A percentile compares a stretch with the other conserved stretches of the same genome.
Evolutionary conservation across 2,329 filamentous ascomycete genomes (phyloP).

Genomic region (Pyrenophora seminiperda): DNA sequence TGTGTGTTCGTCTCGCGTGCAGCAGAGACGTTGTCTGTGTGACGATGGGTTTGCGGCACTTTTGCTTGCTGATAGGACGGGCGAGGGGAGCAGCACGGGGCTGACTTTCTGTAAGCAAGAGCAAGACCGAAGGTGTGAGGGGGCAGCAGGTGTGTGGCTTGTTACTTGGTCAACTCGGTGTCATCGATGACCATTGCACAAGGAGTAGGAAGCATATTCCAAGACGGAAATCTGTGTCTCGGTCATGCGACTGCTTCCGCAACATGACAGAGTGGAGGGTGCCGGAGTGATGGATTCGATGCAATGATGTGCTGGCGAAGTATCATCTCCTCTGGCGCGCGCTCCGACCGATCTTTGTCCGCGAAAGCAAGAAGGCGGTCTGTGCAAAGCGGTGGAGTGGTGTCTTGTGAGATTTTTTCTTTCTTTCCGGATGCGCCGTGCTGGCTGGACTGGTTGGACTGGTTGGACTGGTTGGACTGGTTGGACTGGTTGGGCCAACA

Average conservation of each 20-base stretch:
- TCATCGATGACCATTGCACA: constrained; percentile 18
- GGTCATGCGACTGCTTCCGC: constrained; percentile 23
- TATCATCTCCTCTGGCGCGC: neutral
- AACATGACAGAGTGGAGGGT: neutral
- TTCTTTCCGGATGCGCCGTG: neutral
- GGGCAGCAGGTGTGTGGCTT: constrained; percentile 3
- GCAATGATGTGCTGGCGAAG: neutral
- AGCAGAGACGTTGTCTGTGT: constrained; percentile 12
- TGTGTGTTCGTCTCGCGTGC: constrained; percentile 8
- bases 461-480: neutral
- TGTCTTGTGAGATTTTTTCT: neutral
- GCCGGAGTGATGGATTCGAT: constrained; percentile 3
- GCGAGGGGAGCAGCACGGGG: neutral
- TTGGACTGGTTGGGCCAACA: neutral
- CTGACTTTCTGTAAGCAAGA: constrained; percentile 1
- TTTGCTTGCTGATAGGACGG: constrained; percentile 10
- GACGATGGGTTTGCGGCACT: neutral
- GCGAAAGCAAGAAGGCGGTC: neutral
- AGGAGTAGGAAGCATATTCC: constrained; percentile 6
- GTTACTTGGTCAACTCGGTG: constrained; percentile 5
- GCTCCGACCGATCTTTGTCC: neutral
- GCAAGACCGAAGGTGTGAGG: constrained; percentile 5
- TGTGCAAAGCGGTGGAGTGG: neutral
- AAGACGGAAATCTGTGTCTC: constrained; percentile 14
- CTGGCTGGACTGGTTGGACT: neutral